Evolutionary conservation across 108 stramenopile genomes (phyloP), one percentile per base, ranked within the genome.

Genomic region (Pseudonitzschia delicatissima): DNA sequence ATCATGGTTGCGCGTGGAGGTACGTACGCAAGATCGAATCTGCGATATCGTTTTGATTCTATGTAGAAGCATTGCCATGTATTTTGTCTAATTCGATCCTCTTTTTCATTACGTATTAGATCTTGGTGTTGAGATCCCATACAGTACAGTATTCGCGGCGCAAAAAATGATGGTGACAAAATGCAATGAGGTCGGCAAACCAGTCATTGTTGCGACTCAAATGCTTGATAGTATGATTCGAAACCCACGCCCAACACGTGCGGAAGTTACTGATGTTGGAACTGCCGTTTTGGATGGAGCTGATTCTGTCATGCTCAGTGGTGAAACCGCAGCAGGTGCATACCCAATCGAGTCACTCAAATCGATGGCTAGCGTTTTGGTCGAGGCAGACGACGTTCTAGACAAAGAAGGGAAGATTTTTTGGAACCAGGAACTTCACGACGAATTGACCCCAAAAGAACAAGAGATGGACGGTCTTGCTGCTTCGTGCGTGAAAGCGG

Each of bases 1-100:
- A 87, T 93, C 64, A 93, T 93, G 92, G 88, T 93, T n/a, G 92
- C 92, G 21, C 67, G 91, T 45, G 86, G 87, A 45, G 92, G 89
- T 72, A 69, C 15, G 68, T 50, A 55, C n/a, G 0, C 21, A 26
- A 5, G 21, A 26, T 53, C 26, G 6, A 53, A 6, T 53, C 27
- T 53, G 4, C 11, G 13, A 15, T 23, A 11, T 15, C 29, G 8
- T 23, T 12, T 55, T 55, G 12, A 55, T n/a, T 33, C n/a, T n/a
- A n/a, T n/a, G n/a, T n/a, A n/a, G n/a, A n/a, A n/a, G n/a, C n/a
- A 18, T 55, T 35, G 53, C 13, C 12, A 42, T 36, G 21, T 26
- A 26, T 49, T n/a, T 26, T 34, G 32, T 61, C 21, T 48, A 25
- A 34, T 36, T 12, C 18, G 12, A 45, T 52, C 11, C 18, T 66